Percentiles rank a stretch among this genome's conserved stretches.
Conservation (phyloP, 2,329 filamentous ascomycete species). For the Leptoxyphium fumago region DNA sequence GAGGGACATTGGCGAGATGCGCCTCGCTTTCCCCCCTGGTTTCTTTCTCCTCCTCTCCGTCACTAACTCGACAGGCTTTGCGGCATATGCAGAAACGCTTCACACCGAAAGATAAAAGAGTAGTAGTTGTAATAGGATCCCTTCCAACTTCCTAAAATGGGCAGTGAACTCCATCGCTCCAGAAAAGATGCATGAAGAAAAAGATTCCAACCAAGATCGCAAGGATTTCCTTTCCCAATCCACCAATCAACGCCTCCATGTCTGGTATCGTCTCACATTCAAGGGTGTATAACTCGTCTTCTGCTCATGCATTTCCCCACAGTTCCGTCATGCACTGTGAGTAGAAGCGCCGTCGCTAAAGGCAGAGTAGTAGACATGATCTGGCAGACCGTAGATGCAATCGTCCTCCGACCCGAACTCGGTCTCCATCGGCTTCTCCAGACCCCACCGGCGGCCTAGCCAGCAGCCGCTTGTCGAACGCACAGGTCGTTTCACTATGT, state of each 20-base stretch:
- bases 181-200: background rate
- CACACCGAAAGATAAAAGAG: no score
- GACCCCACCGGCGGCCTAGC: slow-evolving; percentile 19
- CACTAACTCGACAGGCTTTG: no score
- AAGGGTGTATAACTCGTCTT: background rate
- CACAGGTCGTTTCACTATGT: slow-evolving; percentile 22
- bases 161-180: background rate
- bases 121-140: no score
- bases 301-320: background rate
- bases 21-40: no score
- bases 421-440: slow-evolving; percentile 17
- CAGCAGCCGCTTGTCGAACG: slow-evolving; percentile 22
- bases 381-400: slow-evolving; percentile 19
- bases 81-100: no score
- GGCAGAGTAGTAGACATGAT: slow-evolving; percentile 14
- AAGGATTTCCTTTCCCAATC: background rate
- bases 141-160: background rate
- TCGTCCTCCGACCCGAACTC: slow-evolving; percentile 16
- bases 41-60: no score
- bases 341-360: slow-evolving; percentile 8
- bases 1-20: no score
- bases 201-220: background rate
- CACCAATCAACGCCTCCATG: background rate
- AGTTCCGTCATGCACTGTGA: background rate
- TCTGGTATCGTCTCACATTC: background rate